Evolutionary conservation across 352 stramenopile genomes (phyloP), one percentile per base, ranked within the genome.

Genomic region (Poterioochromonas sp.): DNA sequence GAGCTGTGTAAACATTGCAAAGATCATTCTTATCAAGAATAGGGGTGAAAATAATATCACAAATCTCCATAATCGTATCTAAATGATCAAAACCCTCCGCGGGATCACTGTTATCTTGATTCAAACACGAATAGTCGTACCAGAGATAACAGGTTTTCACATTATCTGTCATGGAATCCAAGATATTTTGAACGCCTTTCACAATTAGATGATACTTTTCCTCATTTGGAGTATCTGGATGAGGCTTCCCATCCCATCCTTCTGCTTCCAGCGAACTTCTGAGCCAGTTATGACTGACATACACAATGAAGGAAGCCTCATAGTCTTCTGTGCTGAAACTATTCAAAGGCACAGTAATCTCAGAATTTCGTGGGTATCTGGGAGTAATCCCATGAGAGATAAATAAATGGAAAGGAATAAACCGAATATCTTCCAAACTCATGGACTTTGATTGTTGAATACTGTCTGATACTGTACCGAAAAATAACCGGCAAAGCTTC

Each of bases 41-140:
- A 8, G 62, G 62, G 26, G 62, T 71, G 20, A 71, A 71, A n/a
- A 71, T 49, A 44, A 18, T 41, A 43, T 71, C 62, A 71, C 62
- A 71, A 5, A 18, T 5, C 39, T 71, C 8, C 15, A 71, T 71
- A 35, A 71, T 71, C 20, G 5, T 29, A 49, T 44, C 29, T 29
- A 71, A 44, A 18, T 44, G 29, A 41, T 47, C 32, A 11, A 44
- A 40, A 15, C 40, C 35, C 11, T 8, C 34, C 1, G 35, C 29
- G 15, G 62, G 62, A 44, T 71, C 15, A n/a, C n/a, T n/a, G 47
- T 15, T 26, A 65, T 65, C 34, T 8, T 47, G 35, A 71, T 71
- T 29, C 11, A 71, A 35, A 26, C 35, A 71, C 12, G 8, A 5
- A 44, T 32, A 71, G 26, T 71, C 62, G 2, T 41, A 41, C 62